Conservation (phyloP, 257 asterid species). For the Cordia subcordata region DNA sequence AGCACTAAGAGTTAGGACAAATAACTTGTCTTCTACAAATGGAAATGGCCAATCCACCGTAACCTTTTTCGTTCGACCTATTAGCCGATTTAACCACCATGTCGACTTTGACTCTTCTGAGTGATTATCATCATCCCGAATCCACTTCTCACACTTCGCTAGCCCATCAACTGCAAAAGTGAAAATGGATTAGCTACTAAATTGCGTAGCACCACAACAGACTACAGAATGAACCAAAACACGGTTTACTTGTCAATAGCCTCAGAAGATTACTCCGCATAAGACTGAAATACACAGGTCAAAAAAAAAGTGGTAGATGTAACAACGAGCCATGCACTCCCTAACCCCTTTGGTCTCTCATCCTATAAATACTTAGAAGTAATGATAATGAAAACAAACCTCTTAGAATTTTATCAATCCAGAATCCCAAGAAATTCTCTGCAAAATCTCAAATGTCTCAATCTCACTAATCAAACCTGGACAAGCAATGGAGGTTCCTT, state of each 20-base stretch:
- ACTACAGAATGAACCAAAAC: background rate
- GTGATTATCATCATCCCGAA: constrained; percentile 61
- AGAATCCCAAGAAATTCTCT: too few relatives aligned
- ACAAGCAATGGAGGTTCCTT: too few relatives aligned
- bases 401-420: too few relatives aligned
- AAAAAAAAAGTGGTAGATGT: too few relatives aligned
- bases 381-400: too few relatives aligned
- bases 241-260: background rate
- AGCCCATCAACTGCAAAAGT: constrained; percentile 63
- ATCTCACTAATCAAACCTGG: too few relatives aligned
- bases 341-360: background rate
- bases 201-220: constrained; percentile 2
- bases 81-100: constrained; percentile 86
- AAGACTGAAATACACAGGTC: too few relatives aligned
- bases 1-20: constrained; percentile 92
- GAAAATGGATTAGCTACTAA: constrained; percentile 6
- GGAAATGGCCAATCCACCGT: constrained; percentile 88
- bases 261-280: too few relatives aligned
- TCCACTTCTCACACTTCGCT: constrained; percentile 84
- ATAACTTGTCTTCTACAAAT: constrained; percentile 66
- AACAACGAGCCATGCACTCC: background rate
- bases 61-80: constrained; percentile 70
- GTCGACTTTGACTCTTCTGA: constrained; percentile 64
- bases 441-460: too few relatives aligned
- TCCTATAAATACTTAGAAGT: too few relatives aligned